A percentile compares a stretch with the other conserved stretches of the same genome.
Conservation (phyloP, 495 filamentous ascomycete species). For the Corynascus novoguineensis region DNA sequence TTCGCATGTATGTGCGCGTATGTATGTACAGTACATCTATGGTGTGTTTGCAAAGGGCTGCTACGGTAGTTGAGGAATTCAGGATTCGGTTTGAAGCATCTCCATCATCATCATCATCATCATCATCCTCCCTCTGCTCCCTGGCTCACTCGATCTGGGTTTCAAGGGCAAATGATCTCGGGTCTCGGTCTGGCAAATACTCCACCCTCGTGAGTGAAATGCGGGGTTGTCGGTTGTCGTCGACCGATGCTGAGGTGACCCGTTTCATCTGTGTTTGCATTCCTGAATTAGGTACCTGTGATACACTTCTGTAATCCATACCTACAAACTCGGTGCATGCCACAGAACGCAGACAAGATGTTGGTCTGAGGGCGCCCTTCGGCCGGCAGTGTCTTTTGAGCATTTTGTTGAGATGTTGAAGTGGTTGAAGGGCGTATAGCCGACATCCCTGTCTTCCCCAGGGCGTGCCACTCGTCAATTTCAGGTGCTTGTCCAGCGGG, state of each 20-base stretch:
- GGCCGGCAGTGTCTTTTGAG: not conserved
- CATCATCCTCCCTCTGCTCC: too few species aligned
- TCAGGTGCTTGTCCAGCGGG: not conserved
- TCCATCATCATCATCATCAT: not conserved
- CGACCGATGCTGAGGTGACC: too few species aligned
- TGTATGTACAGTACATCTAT: not conserved
- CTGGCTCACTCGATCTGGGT: too few species aligned
- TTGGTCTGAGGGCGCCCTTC: not conserved
- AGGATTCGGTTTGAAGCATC: not conserved
- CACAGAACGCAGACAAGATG: not conserved
- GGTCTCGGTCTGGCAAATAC: too few species aligned
- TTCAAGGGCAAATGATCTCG: too few species aligned
- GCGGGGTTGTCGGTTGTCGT: too few species aligned
- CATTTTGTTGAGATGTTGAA: conserved; percentile 9
- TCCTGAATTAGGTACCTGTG: too few species aligned
- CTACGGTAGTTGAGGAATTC: not conserved
- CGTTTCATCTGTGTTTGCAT: too few species aligned
- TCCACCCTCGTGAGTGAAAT: too few species aligned
- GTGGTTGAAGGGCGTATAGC: not conserved
- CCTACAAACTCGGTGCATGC: too few species aligned
- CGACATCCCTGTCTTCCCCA: not conserved
- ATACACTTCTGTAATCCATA: too few species aligned
- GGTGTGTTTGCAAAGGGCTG: not conserved
- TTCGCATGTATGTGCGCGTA: not conserved
- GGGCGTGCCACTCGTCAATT: not conserved